These are phyloP conservation scores for Calendula officinalis DNA, from an alignment of 129 eudicot species.

Conservation along the genomic window DNA sequence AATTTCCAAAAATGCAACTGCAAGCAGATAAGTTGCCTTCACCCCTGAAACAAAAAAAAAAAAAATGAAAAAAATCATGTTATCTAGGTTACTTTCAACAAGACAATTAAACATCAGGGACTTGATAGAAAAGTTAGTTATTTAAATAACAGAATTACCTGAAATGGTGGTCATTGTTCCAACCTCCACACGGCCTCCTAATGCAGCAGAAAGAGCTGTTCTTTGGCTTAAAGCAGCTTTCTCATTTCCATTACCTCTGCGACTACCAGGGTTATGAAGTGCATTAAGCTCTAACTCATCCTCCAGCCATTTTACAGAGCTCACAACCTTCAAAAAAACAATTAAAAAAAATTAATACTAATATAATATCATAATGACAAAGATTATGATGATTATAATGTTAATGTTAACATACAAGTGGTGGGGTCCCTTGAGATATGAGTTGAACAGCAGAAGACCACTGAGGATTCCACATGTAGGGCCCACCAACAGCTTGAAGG, in stretches of 20 bases:
- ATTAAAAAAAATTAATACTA: conserved; percentile 5
- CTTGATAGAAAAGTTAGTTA: no score
- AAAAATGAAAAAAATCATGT: conserved; percentile 16
- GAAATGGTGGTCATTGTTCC: conserved; percentile 93
- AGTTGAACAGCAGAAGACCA: conserved; percentile 97
- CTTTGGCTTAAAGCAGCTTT: conserved; percentile 93
- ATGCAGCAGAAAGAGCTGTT: conserved; percentile 94
- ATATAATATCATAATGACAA: no score
- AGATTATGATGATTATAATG: conserved; percentile 1
- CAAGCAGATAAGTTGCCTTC: conserved; percentile 94
- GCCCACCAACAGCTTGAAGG: conserved; percentile 95
- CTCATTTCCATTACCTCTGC: conserved; percentile 93
- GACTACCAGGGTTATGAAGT: conserved; percentile 98
- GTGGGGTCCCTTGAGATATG: conserved; percentile 98
- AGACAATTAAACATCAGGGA: no score
- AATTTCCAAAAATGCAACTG: conserved; percentile 90
- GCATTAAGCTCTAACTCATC: conserved; percentile 99
- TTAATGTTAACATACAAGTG: conserved; percentile 69
- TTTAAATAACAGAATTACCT: conserved; percentile 47
- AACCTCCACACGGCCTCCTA: conserved; percentile 93
- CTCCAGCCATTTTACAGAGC: conserved; percentile 99
- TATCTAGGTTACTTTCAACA: no score
- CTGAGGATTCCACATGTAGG: conserved; percentile 91
- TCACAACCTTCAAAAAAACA: conserved; percentile 64
- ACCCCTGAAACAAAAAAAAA: conserved; percentile 57